Base-by-base conservation (phyloP, 805 yeast genomes). In the Pichia paraexigua region DNA sequence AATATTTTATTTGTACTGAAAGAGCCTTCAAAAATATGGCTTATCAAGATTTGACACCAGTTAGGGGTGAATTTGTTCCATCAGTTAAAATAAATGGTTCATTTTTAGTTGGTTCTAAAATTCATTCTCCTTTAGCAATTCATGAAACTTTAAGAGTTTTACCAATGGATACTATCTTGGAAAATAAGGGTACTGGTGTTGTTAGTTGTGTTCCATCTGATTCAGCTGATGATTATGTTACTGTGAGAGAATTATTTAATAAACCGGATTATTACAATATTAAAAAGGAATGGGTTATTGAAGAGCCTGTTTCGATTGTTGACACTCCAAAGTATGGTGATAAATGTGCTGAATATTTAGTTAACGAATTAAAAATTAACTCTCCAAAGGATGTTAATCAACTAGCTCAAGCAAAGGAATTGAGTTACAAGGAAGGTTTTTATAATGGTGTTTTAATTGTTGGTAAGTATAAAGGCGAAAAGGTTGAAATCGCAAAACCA, bases 131-230 rank as follows among this genome's bases (percentile, higher is more conserved):
- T 50, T 73, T 86, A 59, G 80, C 97, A 13, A 76, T 75, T 22
- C 74, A 82, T 67, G 73, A 79, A 49, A 80, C 83, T 60, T 74
- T 94, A 58, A 78, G 94, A 62, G 85, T 94, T 52, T 78, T 94
- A 58, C 99, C 99, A 60, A 94, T 94, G 99, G 98, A 92, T 71
- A 89, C 97, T 40, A 92, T 94, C 51, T 76, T 92, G 68, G 95
- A 96, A 41, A 77, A 82, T 51, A 94, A 94, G 75, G 99, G 99
- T 79, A 94, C 98, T 45, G 99, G 98, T 75, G 97, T 94, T 45
- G 99, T 94, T 53, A 92, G 98, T 7, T 94, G 97, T 75, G 98
- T 91, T 56, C 99, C 98, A 56, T 85, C 96, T n/a, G 97, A 91
- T 70, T 91, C 98, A 52, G 98, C 99, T 55, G 99, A 94, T 74